A percentile compares a stretch with the other conserved stretches of the same genome.
phyloP scores from a whole-genome alignment of 805 yeast species.

The Cyberlindnera amylophila region DNA sequence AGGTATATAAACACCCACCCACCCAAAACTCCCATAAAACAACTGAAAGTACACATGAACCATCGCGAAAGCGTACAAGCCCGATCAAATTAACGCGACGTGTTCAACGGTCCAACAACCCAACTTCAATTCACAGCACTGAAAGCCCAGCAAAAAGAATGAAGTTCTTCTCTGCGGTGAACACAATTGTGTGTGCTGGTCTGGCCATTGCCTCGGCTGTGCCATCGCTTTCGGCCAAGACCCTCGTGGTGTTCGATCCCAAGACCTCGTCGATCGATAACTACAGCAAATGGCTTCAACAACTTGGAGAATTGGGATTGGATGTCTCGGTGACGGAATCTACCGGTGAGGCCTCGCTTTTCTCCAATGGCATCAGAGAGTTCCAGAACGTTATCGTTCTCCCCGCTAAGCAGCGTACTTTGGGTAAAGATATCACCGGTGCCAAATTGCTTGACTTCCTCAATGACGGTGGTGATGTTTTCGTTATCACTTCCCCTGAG shows the following conservation, averaged over 20 bases:
- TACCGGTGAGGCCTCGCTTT: slow-evolving; percentile 29
- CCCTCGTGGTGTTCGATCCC: slow-evolving; percentile 24
- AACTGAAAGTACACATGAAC: no score
- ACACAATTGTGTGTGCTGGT: slow-evolving; percentile 5
- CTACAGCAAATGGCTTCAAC: slow-evolving; percentile 9
- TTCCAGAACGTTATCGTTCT: slow-evolving; percentile 57
- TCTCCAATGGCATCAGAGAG: slow-evolving; percentile 39
- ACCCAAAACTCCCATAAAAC: no score
- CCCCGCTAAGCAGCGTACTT: slow-evolving; percentile 50
- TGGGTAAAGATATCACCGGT: slow-evolving; percentile 39
- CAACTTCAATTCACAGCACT: no score
- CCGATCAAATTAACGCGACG: no score
- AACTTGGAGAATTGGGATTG: slow-evolving; percentile 29
- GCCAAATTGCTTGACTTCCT: slow-evolving; percentile 55
- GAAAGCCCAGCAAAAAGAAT: neutral
- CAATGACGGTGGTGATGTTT: slow-evolving; percentile 67
- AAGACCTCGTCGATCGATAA: slow-evolving; percentile 19
- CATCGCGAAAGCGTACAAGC: no score
- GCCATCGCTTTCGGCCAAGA: slow-evolving; percentile 4
- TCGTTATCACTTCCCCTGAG: slow-evolving; percentile 53
- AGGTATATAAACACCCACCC: no score
- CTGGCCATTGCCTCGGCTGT: slow-evolving; percentile 14
- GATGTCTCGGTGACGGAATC: slow-evolving; percentile 29
- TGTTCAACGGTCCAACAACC: no score
- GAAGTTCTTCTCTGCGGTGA: neutral